Base-by-base conservation (phyloP, 176 grass and related monocot species). In the Leersia perrieri region DNA sequence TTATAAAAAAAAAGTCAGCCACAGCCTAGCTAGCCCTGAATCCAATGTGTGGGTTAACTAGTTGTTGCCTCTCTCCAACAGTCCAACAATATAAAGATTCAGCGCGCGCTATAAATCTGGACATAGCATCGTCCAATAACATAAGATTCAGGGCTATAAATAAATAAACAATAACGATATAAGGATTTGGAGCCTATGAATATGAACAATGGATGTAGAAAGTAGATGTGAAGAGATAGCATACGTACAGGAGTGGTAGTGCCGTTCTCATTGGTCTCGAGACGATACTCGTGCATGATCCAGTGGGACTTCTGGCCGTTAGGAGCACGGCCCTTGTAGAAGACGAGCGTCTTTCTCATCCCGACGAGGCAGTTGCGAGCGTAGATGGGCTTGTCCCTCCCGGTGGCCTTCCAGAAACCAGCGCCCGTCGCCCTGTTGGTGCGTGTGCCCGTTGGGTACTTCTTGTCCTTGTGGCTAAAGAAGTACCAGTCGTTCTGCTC, bases 401-500 rank as follows among this genome's bases (percentile, higher is more conserved):
- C 95, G 9, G 95, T 98, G 4, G 95, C 95, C 92, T 98, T 98
- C 95, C 95, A 98, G 74, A 98, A 98, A 18, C 92, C 95, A 9
- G 88, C 88, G 28, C 78, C 81, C 11, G 92, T 98, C 11, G 95
- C 95, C 47, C 95, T 74, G 83, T 98, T 98, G 11, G 95, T 98
- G 39, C 95, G 90, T 5, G 92, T 91, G 27, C 95, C 90, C 13
- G 92, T 98, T 0, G 95, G 95, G 70, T 98, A 98, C 76, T 98
- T 98, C 86, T 98, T 98, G 77, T 98, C 95, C 55, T 98, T 98
- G 76, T 98, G 95, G 83, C 92, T 94, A 74, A 98, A 98, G 81
- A 98, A 98, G 83, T 98, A 98, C 95, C 92, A 98, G 4, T 98
- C 95, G 57, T 78, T 94, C 86, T 98, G 92, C 86, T 98, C 95